These are phyloP conservation scores for Lipomyces sp. DNA, from an alignment of 805 yeast species.

Conservation along the genomic window DNA sequence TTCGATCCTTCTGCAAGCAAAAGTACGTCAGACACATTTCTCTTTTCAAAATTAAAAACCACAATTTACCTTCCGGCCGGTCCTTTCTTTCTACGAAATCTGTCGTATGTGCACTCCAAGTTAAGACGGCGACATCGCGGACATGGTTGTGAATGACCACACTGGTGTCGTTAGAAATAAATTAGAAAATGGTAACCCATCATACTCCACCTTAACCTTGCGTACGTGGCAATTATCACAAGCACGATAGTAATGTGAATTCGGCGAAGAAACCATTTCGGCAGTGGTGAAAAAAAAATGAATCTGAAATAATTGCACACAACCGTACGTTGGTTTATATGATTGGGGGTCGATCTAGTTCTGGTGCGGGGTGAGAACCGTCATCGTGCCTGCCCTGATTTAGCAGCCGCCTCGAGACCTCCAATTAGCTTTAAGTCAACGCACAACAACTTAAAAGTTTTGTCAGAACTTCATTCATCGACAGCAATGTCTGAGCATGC, in stretches of 20 bases:
- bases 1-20: not conserved
- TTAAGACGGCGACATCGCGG: not conserved
- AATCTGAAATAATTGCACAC: no score
- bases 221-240: constrained; percentile 1
- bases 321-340: no score
- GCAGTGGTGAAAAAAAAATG: not conserved
- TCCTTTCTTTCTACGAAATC: constrained; percentile 3
- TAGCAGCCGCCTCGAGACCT: no score
- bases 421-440: no score
- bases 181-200: not conserved
- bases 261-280: not conserved
- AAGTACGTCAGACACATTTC: not conserved
- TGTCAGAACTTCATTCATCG: no score
- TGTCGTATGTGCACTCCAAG: constrained; percentile 3
- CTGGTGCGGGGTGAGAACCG: no score
- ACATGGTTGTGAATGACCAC: constrained; percentile 6
- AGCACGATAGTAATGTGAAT: constrained; percentile 1
- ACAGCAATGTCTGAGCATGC: no score
- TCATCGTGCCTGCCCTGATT: no score
- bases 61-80: constrained; percentile 6
- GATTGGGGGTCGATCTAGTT: no score
- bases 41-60: not conserved
- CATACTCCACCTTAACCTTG: constrained; percentile 6
- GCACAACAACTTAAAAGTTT: no score
- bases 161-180: not conserved